Evolutionary conservation across 495 filamentous ascomycete genomes (phyloP).

Genomic region (Penicillium verhagenii): DNA sequence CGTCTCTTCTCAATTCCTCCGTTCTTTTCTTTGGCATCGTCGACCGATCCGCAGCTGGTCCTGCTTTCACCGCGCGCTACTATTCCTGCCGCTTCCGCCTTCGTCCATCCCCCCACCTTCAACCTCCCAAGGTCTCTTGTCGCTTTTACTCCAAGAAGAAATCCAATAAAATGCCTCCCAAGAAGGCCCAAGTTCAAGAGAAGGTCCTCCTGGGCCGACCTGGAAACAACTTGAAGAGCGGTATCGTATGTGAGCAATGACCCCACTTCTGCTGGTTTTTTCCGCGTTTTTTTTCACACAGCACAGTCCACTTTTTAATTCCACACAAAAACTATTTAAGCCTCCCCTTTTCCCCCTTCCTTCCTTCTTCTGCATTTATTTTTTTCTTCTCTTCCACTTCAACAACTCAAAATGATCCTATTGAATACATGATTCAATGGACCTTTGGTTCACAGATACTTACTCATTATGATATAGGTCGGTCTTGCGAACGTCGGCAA

Average conservation of each 20-base stretch:
- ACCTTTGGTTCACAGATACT: background rate
- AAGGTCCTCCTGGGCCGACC: slow-evolving; percentile 79
- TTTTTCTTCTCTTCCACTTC: slow-evolving; percentile 3
- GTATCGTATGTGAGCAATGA: slow-evolving; percentile 82
- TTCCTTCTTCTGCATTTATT: slow-evolving; percentile 16
- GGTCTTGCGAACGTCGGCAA: slow-evolving; percentile 99
- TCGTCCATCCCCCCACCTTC: slow-evolving; percentile 29
- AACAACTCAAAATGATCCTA: slow-evolving; percentile 6
- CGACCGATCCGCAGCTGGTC: slow-evolving; percentile 49
- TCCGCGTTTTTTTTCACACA: slow-evolving; percentile 29
- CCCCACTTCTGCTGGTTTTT: slow-evolving; percentile 36
- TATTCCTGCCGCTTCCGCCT: slow-evolving; percentile 32
- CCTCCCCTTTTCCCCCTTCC: slow-evolving; percentile 20
- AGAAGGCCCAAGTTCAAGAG: slow-evolving; percentile 55
- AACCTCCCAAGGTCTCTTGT: slow-evolving; percentile 28
- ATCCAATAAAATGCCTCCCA: slow-evolving; percentile 53
- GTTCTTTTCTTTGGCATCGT: slow-evolving; percentile 34
- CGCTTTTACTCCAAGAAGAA: slow-evolving; percentile 48
- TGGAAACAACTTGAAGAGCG: slow-evolving; percentile 98
- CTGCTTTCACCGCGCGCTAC: slow-evolving; percentile 41
- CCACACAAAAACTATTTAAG: slow-evolving; percentile 35
- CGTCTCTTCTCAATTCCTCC: slow-evolving; percentile 32
- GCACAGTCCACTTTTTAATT: slow-evolving; percentile 39
- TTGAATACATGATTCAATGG: background rate
- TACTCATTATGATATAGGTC: slow-evolving; percentile 58